Evolutionary conservation across 1,139 yeast genomes (phyloP).

Genomic region (Sugiyamaella xylanicola): DNA sequence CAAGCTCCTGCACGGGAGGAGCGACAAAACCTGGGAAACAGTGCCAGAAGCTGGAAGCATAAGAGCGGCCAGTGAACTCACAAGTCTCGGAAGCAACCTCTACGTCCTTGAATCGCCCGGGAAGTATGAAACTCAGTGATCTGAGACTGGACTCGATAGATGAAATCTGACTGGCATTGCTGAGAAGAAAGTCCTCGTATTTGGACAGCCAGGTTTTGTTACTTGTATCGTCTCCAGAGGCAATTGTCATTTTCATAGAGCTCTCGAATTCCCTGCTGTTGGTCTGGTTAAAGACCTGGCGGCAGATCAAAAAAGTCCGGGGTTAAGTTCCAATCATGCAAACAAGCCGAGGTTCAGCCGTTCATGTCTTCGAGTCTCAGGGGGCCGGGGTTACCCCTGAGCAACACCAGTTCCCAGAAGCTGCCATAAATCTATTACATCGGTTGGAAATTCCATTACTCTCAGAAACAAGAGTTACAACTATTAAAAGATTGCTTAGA

Average conservation of each 20-base stretch:
- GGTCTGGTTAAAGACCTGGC: no score
- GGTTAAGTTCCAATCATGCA: background rate
- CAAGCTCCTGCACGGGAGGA: no score
- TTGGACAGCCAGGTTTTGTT: constrained; percentile 30
- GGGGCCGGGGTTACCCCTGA: no score
- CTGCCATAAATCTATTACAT: no score
- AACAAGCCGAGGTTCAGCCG: constrained; percentile 1
- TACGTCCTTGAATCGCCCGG: constrained; percentile 47
- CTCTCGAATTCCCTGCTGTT: background rate
- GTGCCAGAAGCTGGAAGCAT: constrained; percentile 9
- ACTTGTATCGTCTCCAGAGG: no score
- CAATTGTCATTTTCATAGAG: constrained; percentile 2
- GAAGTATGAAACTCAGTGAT: constrained; percentile 44
- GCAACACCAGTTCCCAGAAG: no score
- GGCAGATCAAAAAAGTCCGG: background rate
- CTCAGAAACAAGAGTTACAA: no score
- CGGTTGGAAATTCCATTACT: no score
- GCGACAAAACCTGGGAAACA: constrained; percentile 4
- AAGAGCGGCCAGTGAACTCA: constrained; percentile 13
- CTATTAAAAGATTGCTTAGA: no score
- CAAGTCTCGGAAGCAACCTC: constrained; percentile 43
- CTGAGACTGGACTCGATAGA: constrained; percentile 44
- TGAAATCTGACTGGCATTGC: constrained; percentile 45
- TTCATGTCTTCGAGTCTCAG: no score
- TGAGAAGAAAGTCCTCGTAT: constrained; percentile 40